Evolutionary conservation across 495 filamentous ascomycete genomes (phyloP), one percentile per base, ranked within the genome.

Genomic region (Penicillium bialowiezense): DNA sequence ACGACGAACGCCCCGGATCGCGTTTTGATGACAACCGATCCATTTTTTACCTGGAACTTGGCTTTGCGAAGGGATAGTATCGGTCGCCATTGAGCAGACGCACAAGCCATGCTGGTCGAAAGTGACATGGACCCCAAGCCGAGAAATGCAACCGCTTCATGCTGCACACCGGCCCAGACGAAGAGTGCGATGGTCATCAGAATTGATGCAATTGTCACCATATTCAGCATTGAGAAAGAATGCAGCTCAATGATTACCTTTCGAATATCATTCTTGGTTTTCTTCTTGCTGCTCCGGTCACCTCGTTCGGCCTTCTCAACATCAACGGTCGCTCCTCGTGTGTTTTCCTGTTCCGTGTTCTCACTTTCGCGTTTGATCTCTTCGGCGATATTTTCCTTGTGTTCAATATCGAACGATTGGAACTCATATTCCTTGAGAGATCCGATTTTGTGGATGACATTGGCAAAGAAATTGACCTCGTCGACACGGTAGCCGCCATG

Each of bases 11-110:
- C 81, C 3, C 83, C 83, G 47, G 79, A 68, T 7, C 80, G 75
- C 13, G 81, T 84, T 18, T 72, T 69, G 31, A 87, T 82, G 1
- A 85, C 73, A 3, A 88, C 71, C 54, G 85, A 79, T 7, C 82
- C 84, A 6, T 24, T 54, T 0, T 80, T 78, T 0, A 86, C 84
- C 18, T 68, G 58, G 51, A 71, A 68, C 5, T 50, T 74, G 20
- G 67, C 68, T 17, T 58, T 64, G 13, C 84, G 76, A 20, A 67
- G 58, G 56, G 69, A 74, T 10, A 85, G 64, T 9, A 72, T 55
- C 5, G 79, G 79, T 17, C 56, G 55, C 83, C 82, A 85, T 60
- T 68, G 29, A 4, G 41, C 31, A 8, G 58, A 54, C 3, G 54
- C 24, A 23, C 58, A 54, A 3, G 50, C 58, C 1, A 38, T 15